phyloP scores from a whole-genome alignment of 75 land plant species.

The Ceratopteris richardii region DNA sequence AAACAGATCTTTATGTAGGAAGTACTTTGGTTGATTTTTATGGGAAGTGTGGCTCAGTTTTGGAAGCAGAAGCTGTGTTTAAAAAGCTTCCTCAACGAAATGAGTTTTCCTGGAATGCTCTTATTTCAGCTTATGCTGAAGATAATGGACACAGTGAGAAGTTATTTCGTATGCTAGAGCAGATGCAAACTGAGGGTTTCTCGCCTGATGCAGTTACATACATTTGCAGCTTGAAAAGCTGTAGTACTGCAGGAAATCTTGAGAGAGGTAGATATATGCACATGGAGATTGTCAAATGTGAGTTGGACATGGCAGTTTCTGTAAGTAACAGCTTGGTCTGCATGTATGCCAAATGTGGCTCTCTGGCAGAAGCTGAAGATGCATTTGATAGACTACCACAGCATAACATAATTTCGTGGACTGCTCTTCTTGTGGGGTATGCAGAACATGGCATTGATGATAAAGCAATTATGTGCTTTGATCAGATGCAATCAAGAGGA shows the following conservation, averaged over 20 bases:
- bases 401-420: conserved; percentile 6
- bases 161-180: conserved; percentile 16
- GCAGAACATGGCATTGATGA: conserved; percentile 8
- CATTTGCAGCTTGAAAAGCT: conserved; percentile 28
- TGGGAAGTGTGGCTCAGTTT: conserved; percentile 56
- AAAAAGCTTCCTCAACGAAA: conserved; percentile 17
- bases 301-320: conserved; percentile 10
- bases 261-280: conserved; percentile 25
- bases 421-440: conserved; percentile 13
- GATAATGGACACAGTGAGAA: conserved; percentile 13
- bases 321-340: conserved; percentile 22
- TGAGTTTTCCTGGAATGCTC: conserved; percentile 32
- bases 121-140: conserved; percentile 29
- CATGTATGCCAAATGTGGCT: conserved; percentile 18
- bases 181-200: conserved; percentile 24
- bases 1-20: conserved; percentile 21
- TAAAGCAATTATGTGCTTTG: background rate
- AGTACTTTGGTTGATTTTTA: conserved; percentile 58
- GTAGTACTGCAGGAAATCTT: conserved; percentile 9
- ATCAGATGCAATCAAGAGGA: conserved; percentile 10
- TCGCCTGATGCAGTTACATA: conserved; percentile 28
- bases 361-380: conserved; percentile 1
- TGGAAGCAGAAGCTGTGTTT: conserved; percentile 34
- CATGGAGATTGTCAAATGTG: conserved; percentile 17
- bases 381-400: conserved; percentile 5